Evolutionary conservation across 2,329 filamentous ascomycete species (phyloP), one percentile per base, ranked within the genome.

Genomic region (Phoma sp.): DNA sequence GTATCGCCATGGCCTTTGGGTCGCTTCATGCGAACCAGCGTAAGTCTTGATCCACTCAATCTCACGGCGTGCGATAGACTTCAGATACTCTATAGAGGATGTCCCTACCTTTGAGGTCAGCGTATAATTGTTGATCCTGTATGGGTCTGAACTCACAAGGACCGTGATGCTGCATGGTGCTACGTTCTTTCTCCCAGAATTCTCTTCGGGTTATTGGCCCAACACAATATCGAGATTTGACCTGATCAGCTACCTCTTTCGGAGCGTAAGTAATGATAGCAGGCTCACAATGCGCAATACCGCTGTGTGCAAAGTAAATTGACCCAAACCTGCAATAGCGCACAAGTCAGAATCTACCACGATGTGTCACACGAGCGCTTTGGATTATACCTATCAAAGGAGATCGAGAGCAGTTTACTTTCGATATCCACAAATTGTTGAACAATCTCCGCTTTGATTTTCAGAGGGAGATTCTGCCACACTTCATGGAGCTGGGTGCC

Each of bases 31-130:
- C 35, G 72, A 48, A 30, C 62, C 39, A 9, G 55, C 46, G 39
- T 72, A 46, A n/a, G 59, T 42, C 36, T 60, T 61, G n/a, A 75
- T 64, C 61, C 69, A 74, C 11, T 67, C 57, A 23, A 71, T 69
- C 57, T 76, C 73, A 52, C 70, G 67, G 27, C 58, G 46, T 52
- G 67, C 72, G 42, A 75, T 52, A 32, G 74, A 63, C 41, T 64
- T 25, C 8, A 67, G 53, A 41, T 69, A 69, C 36, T 64, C 55
- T 52, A 30, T 39, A 32, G 65, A 48, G 54, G 65, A 64, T 55
- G 33, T 53, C 64, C 66, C 66, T 70, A 47, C 2, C 49, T 49
- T 40, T 13, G 47, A 36, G 51, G 6, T 58, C 22, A 62, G 55
- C 50, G 29, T 43, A 18, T 18, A 18, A 18, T 18, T 18, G 18